Conservation (phyloP, 352 stramenopile species). For the Phytopythium aichiense region DNA sequence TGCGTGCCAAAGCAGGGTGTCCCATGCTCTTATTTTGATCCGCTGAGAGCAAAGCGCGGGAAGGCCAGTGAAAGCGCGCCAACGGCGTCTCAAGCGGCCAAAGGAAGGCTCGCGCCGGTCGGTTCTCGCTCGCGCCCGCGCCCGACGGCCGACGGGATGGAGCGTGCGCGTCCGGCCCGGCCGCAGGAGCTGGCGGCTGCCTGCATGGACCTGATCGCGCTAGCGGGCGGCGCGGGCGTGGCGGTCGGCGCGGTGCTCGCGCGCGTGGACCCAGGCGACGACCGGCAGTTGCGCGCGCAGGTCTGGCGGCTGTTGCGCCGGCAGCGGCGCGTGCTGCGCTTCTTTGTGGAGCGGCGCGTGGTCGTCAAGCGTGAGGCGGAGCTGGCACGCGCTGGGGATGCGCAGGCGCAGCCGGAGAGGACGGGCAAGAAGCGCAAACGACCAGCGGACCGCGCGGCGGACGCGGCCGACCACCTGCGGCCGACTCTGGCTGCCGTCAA, state of each 20-base stretch:
- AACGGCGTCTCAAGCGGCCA: too few relatives aligned
- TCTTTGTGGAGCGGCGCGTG: slow-evolving; percentile 27
- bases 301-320: slow-evolving; percentile 53
- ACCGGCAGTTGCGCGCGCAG: slow-evolving; percentile 39
- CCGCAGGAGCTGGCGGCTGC: slow-evolving; percentile 47
- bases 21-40: neutral
- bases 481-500: slow-evolving; percentile 15
- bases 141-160: neutral
- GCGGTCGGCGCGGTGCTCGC: slow-evolving; percentile 35
- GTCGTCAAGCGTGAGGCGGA: neutral
- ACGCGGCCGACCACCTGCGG: slow-evolving; percentile 1
- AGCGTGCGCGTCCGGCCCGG: slow-evolving; percentile 2
- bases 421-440: slow-evolving; percentile 58
- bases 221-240: slow-evolving; percentile 47
- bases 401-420: neutral
- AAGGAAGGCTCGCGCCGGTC: too few relatives aligned
- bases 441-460: slow-evolving; percentile 9
- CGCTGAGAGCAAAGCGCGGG: neutral
- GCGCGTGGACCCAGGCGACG: slow-evolving; percentile 31
- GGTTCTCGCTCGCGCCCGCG: too few relatives aligned
- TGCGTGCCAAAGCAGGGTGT: neutral
- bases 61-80: slow-evolving; percentile 4
- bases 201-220: slow-evolving; percentile 59
- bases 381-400: neutral
- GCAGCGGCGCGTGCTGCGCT: slow-evolving; percentile 48